Percentiles rank a stretch among this genome's conserved stretches.
These are phyloP conservation scores for Debaryomycetaceae sp. DNA, from an alignment of 1,139 yeast species.

Conservation along the genomic window DNA sequence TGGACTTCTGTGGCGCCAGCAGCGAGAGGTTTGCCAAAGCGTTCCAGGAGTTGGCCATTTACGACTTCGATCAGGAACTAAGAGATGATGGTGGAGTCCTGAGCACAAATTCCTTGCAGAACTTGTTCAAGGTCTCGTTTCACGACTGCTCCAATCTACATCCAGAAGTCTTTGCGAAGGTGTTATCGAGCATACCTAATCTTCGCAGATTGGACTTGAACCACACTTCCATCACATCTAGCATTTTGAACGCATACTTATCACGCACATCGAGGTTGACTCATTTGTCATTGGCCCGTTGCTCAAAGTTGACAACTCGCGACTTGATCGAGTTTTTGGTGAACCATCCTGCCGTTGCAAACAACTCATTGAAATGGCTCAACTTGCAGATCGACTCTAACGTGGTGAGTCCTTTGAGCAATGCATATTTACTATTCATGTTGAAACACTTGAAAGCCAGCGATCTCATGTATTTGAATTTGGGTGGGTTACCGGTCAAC, in stretches of 20 bases:
- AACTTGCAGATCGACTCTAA: slow-evolving; percentile 72
- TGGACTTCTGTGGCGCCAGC: slow-evolving; percentile 90
- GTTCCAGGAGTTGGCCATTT: slow-evolving; percentile 41
- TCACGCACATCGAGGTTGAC: slow-evolving; percentile 59
- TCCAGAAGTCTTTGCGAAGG: slow-evolving; percentile 47
- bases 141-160: slow-evolving; percentile 87
- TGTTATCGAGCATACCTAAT: slow-evolving; percentile 56
- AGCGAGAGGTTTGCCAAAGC: slow-evolving; percentile 61
- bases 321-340: slow-evolving; percentile 70
- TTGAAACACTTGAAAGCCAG: slow-evolving; percentile 53
- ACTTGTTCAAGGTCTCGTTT: slow-evolving; percentile 60
- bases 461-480: slow-evolving; percentile 53
- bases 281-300: slow-evolving; percentile 75
- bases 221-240: slow-evolving; percentile 72
- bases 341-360: slow-evolving; percentile 65
- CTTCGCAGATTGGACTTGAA: slow-evolving; percentile 73
- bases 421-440: slow-evolving; percentile 55
- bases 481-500: slow-evolving; percentile 74
- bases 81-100: slow-evolving; percentile 7
- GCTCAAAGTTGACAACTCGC: slow-evolving; percentile 72
- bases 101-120: slow-evolving; percentile 17
- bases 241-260: slow-evolving; percentile 43
- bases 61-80: slow-evolving; percentile 10
- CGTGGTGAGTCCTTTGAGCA: slow-evolving; percentile 59
- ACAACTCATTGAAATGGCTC: slow-evolving; percentile 65